A percentile compares a stretch with the other conserved stretches of the same genome.
These are phyloP conservation scores for Galium porrigens DNA, from an alignment of 305 asterid genomes.

Conservation along the genomic window DNA sequence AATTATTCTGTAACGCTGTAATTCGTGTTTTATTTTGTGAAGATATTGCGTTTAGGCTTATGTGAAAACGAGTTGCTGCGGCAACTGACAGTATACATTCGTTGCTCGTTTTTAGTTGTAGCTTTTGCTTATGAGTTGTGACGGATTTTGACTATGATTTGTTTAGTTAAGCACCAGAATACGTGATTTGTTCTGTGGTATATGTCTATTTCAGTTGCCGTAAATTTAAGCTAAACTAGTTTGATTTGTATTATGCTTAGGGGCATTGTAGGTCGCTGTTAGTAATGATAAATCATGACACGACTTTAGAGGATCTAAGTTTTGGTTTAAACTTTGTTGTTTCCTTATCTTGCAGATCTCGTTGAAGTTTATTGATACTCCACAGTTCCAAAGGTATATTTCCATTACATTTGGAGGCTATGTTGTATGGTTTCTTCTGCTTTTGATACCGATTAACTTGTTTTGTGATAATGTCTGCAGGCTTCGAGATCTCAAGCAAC, in stretches of 20 bases:
- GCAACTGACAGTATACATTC: background rate
- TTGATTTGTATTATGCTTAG: background rate
- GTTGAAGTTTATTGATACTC: constrained; percentile 68
- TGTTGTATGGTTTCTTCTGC: constrained; percentile 5
- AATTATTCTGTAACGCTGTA: too few species aligned
- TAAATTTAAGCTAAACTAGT: background rate
- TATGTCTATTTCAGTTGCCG: background rate
- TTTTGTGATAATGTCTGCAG: constrained; percentile 28
- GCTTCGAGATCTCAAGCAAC: constrained; percentile 89
- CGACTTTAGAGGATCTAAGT: background rate
- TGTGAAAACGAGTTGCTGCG: background rate
- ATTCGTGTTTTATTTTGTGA: background rate
- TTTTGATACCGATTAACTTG: background rate
- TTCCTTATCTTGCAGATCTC: constrained; percentile 39
- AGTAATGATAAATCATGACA: background rate
- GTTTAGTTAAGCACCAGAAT: background rate
- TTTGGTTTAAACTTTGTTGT: background rate
- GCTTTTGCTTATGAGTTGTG: background rate
- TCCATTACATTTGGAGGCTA: constrained; percentile 10
- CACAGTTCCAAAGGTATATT: constrained; percentile 70
- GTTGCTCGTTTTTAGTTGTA: background rate
- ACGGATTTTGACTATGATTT: background rate
- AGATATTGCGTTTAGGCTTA: background rate
- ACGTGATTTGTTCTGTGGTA: too few species aligned
- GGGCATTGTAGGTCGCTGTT: background rate